Conservation (phyloP, 2,329 filamentous ascomycete species). For the Sphaceloma murrayae region DNA sequence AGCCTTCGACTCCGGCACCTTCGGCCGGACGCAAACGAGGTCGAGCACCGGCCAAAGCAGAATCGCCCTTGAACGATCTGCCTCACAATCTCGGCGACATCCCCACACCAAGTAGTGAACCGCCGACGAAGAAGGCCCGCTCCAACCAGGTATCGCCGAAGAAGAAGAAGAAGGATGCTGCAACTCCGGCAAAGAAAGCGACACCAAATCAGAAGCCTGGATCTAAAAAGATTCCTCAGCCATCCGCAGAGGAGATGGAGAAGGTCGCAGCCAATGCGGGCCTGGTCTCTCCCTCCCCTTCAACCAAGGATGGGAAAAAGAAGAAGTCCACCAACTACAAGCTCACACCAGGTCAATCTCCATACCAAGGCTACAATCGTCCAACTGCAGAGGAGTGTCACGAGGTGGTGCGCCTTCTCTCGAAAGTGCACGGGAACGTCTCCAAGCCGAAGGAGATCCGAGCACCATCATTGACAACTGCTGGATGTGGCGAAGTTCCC, state of each 20-base stretch:
- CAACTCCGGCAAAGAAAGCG: conserved; percentile 23
- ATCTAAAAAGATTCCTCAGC: conserved; percentile 16
- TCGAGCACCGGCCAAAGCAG: conserved; percentile 14
- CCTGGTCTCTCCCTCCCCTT: conserved; percentile 15
- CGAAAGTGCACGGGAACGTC: conserved; percentile 55
- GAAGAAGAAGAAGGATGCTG: conserved; percentile 18
- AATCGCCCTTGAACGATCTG: conserved; percentile 38
- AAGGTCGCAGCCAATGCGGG: conserved; percentile 18
- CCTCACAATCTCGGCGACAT: conserved; percentile 47
- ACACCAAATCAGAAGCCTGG: conserved; percentile 19
- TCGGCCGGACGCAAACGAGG: conserved; percentile 30
- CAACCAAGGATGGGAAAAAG: conserved; percentile 25
- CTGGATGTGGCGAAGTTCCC: conserved; percentile 60
- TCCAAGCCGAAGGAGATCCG: conserved; percentile 57
- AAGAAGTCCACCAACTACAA: conserved; percentile 36
- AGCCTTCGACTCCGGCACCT: conserved; percentile 17
- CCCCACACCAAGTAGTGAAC: conserved; percentile 25
- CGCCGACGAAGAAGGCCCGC: conserved; percentile 1
- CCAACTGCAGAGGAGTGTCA: conserved; percentile 62
- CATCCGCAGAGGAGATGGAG: conserved; percentile 16
- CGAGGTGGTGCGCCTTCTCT: conserved; percentile 57
- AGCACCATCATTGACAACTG: conserved; percentile 57
- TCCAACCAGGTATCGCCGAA: conserved; percentile 16
- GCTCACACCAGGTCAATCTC: conserved; percentile 43
- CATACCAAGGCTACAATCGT: conserved; percentile 56